These are phyloP conservation scores for Coniochaeta pulveracea DNA, from an alignment of 2,329 filamentous ascomycete species.

Conservation along the genomic window DNA sequence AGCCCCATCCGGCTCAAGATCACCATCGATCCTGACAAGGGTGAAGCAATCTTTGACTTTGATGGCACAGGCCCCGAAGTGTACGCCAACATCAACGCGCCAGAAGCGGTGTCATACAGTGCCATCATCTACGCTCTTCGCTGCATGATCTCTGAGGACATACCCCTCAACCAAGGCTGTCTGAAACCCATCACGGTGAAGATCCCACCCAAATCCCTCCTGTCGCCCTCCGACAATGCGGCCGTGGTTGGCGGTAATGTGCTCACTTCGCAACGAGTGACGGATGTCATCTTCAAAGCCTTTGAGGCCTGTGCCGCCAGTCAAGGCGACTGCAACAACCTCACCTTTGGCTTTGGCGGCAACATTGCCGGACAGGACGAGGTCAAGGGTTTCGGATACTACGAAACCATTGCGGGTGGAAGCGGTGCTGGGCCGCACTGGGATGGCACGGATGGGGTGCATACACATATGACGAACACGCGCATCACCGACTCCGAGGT, in stretches of 20 bases:
- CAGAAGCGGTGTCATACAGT: constrained; percentile 64
- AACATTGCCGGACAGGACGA: constrained; percentile 44
- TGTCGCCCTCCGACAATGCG: constrained; percentile 64
- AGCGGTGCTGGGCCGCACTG: constrained; percentile 62
- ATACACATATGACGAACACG: constrained; percentile 81
- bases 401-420: constrained; percentile 75
- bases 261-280: constrained; percentile 68
- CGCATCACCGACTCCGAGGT: constrained; percentile 73
- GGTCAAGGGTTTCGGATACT: constrained; percentile 74
- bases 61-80: constrained; percentile 64
- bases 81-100: constrained; percentile 67
- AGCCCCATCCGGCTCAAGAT: constrained; percentile 66
- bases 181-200: constrained; percentile 63
- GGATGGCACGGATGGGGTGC: constrained; percentile 66
- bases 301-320: constrained; percentile 70
- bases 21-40: constrained; percentile 61
- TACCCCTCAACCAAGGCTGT: constrained; percentile 80
- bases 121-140: constrained; percentile 82
- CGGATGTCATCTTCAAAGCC: constrained; percentile 71
- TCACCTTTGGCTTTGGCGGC: constrained; percentile 74
- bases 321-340: constrained; percentile 75
- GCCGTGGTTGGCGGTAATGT: constrained; percentile 80
- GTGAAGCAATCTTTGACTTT: constrained; percentile 70
- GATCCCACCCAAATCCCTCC: constrained; percentile 61
- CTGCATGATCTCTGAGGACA: constrained; percentile 69